These are phyloP conservation scores for Westerdykella aurantiaca DNA, from an alignment of 2,329 filamentous ascomycete genomes.

Conservation along the genomic window DNA sequence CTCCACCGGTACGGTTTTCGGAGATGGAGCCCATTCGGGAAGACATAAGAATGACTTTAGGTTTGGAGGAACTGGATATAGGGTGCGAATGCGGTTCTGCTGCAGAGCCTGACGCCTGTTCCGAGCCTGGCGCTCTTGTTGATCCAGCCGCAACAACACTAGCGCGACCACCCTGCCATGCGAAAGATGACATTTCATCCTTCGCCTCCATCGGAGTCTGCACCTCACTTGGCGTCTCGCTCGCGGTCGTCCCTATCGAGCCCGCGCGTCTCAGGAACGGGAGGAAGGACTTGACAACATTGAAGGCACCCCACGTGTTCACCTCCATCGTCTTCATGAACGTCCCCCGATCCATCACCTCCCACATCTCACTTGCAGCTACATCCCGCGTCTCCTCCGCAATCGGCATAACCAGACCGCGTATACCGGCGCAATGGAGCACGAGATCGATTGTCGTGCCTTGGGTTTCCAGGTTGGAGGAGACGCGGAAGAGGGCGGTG, in stretches of 20 bases:
- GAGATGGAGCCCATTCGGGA: conserved; percentile 43
- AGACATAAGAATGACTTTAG: conserved; percentile 40
- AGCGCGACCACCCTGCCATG: too few relatives aligned
- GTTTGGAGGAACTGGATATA: background rate
- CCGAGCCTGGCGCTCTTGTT: background rate
- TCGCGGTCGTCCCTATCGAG: background rate
- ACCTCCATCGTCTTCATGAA: conserved; percentile 37
- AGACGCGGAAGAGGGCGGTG: conserved; percentile 5
- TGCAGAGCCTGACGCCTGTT: background rate
- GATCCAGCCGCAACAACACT: too few relatives aligned
- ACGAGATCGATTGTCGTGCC: conserved; percentile 33
- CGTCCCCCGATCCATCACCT: conserved; percentile 37
- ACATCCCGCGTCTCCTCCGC: conserved; percentile 24
- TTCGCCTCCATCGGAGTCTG: too few relatives aligned
- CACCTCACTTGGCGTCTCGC: background rate
- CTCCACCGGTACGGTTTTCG: conserved; percentile 38
- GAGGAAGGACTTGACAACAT: conserved; percentile 34
- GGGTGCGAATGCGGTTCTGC: background rate
- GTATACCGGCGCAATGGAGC: conserved; percentile 43
- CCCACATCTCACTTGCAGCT: conserved; percentile 38
- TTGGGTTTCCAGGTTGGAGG: conserved; percentile 5
- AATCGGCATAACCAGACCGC: conserved; percentile 39
- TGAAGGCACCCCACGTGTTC: conserved; percentile 42
- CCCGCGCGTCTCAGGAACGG: conserved; percentile 23
- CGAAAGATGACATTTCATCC: too few relatives aligned